Percentiles rank a stretch among this genome's conserved stretches.
Evolutionary conservation across 495 filamentous ascomycete species (phyloP).

Genomic region (Penicillium bovifimosum): DNA sequence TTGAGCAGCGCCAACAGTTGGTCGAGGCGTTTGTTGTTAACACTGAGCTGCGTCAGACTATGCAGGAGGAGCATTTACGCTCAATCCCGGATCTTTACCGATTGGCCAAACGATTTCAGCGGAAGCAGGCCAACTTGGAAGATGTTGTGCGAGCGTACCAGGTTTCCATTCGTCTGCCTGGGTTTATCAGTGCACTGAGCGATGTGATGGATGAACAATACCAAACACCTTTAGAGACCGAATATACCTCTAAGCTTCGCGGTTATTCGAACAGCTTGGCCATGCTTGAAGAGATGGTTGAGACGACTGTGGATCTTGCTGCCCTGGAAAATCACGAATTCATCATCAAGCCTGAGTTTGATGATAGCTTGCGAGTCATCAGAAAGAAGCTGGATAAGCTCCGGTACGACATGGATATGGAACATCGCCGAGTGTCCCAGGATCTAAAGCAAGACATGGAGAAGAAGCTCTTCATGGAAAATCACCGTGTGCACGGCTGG

Average conservation of each 20-base stretch:
- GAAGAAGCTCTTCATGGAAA: conserved; percentile 98
- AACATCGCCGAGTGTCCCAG: conserved; percentile 68
- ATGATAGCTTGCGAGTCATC: conserved; percentile 81
- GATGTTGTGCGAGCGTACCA: conserved; percentile 96
- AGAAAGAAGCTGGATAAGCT: conserved; percentile 86
- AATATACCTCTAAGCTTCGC: conserved; percentile 79
- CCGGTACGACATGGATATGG: conserved; percentile 72
- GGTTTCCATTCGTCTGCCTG: conserved; percentile 84
- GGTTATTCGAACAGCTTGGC: conserved; percentile 71
- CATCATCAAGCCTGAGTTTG: conserved; percentile 98
- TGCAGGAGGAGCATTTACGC: conserved; percentile 95
- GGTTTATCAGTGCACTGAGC: conserved; percentile 82
- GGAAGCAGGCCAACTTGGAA: conserved; percentile 83
- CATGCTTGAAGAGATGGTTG: conserved; percentile 95
- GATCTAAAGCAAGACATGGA: conserved; percentile 92
- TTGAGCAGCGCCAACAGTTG: conserved; percentile 86
- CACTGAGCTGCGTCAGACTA: conserved; percentile 89
- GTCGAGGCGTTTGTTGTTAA: conserved; percentile 94
- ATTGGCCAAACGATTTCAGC: conserved; percentile 89
- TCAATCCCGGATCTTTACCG: conserved; percentile 94
- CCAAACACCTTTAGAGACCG: conserved; percentile 76
- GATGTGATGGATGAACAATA: conserved; percentile 95
- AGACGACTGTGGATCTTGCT: conserved; percentile 94
- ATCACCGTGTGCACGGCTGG: conserved; percentile 93
- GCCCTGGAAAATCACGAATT: conserved; percentile 97